Base-by-base conservation (phyloP, 371 early-diverging fungal genomes). In the Entomophthora muscae region DNA sequence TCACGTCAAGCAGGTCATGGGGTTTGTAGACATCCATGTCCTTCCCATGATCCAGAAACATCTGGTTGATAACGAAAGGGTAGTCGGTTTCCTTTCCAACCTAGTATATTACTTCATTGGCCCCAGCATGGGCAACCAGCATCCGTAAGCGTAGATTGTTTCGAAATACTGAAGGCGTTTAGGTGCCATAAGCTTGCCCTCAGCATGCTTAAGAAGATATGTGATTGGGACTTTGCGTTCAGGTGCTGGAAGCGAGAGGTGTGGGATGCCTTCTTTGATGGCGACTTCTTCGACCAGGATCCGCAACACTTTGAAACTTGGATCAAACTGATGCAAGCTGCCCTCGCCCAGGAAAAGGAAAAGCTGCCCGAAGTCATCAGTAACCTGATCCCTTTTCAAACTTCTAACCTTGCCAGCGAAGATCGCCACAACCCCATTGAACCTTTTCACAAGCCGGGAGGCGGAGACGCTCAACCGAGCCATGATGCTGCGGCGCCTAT, bases 371-470 rank as follows among this genome's bases (percentile, higher is more conserved):
- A 93, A 56, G 63, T 81, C 57, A 58, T 83, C 68, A 73, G 78
- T 78, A 64, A 66, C 64, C 53, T 26, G 64, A n/a, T n/a, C n/a
- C n/a, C n/a, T n/a, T n/a, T n/a, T n/a, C n/a, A n/a, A n/a, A n/a
- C n/a, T n/a, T n/a, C n/a, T n/a, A n/a, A n/a, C n/a, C 33, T 58
- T n/a, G n/a, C 53, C 27, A 26, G 26, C 32, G 52, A 63, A 71
- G 74, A 69, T 33, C 82, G 85, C 88, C 10, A 81, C 86, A 0
- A 77, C 85, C 0, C 78, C 91, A 0, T 76, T 84, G 0, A 78
- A 83, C 0, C 69, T 93, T 51, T 95, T 95, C 70, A 83, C 86
- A 13, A 90, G 85, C 61, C 79, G 85, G 52, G 90, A 91, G 59
- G 82, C 84, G 64, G 95, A 93, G 68, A 77, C 85, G 0, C 52